Evolutionary conservation across 495 filamentous ascomycete genomes (phyloP).

Genomic region (Hypoxylon intermedium): DNA sequence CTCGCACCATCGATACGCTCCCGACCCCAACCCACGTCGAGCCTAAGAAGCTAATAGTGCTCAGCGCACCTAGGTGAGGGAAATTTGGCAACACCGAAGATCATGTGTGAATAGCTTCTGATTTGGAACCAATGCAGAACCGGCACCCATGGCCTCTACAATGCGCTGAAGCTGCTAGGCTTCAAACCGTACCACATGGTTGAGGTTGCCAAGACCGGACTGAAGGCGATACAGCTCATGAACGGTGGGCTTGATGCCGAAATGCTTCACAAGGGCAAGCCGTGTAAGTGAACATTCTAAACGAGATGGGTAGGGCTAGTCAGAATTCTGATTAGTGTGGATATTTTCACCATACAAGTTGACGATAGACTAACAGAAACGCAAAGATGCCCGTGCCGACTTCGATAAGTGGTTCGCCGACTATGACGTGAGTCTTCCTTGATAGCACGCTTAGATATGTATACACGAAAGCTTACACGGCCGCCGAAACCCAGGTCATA

Average conservation of each 20-base stretch:
- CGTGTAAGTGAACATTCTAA: slow-evolving; percentile 27
- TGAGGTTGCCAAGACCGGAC: slow-evolving; percentile 22
- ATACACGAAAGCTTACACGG: slow-evolving; percentile 6
- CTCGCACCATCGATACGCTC: slow-evolving; percentile 37
- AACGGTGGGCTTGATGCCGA: slow-evolving; percentile 35
- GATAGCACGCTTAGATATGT: neutral
- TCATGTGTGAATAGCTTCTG: slow-evolving; percentile 3
- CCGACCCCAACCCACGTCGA: slow-evolving; percentile 32
- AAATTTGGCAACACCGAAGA: neutral
- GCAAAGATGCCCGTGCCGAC: slow-evolving; percentile 37
- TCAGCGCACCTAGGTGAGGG: slow-evolving; percentile 40
- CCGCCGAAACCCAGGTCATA: slow-evolving; percentile 19
- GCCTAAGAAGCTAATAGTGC: slow-evolving; percentile 40
- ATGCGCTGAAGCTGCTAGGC: slow-evolving; percentile 37
- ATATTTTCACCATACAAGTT: neutral
- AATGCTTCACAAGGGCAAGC: slow-evolving; percentile 32
- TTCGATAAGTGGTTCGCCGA: slow-evolving; percentile 45
- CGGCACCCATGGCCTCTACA: slow-evolving; percentile 41
- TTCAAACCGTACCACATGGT: slow-evolving; percentile 42
- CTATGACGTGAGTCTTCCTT: slow-evolving; percentile 39
- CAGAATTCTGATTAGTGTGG: neutral
- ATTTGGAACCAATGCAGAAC: slow-evolving; percentile 35
- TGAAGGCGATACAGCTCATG: slow-evolving; percentile 22
- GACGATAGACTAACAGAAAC: neutral
- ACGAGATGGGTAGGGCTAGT: neutral